phyloP scores from a whole-genome alignment of 2,329 filamentous ascomycete genomes.

The Fusarium sp. region DNA sequence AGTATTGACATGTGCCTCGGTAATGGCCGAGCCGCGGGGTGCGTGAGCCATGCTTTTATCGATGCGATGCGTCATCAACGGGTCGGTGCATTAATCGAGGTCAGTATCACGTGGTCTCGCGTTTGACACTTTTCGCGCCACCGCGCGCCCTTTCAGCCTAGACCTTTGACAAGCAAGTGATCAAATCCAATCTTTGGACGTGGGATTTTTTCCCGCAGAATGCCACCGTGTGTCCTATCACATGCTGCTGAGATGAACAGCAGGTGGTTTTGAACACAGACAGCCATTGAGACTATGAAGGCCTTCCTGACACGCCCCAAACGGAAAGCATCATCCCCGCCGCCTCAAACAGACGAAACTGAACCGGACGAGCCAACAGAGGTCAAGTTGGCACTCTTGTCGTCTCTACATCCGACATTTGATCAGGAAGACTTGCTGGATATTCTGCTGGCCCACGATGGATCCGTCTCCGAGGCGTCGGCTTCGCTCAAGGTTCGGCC shows the following conservation, averaged over 20 bases:
- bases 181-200: neutral
- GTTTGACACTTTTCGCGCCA: conserved; percentile 20
- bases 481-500: conserved; percentile 58
- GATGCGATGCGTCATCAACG: conserved; percentile 18
- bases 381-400: conserved; percentile 84
- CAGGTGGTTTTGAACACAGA: neutral
- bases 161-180: conserved; percentile 5
- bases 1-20: conserved; percentile 50
- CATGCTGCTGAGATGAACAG: neutral
- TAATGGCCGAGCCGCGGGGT: conserved; percentile 40
- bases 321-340: conserved; percentile 53
- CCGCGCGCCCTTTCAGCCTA: conserved; percentile 19
- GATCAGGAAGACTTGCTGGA: conserved; percentile 79
- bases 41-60: conserved; percentile 32
- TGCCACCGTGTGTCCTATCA: neutral
- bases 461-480: conserved; percentile 75
- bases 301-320: conserved; percentile 66
- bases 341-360: conserved; percentile 37
- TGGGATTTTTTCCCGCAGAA: neutral
- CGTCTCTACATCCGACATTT: conserved; percentile 76
- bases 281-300: conserved; percentile 59
- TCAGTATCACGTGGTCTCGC: conserved; percentile 42
- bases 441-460: conserved; percentile 79
- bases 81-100: conserved; percentile 29
- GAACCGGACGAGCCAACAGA: conserved; percentile 85